phyloP scores from a whole-genome alignment of 768 basidiomycete species.

The Lactarius psammicola region DNA sequence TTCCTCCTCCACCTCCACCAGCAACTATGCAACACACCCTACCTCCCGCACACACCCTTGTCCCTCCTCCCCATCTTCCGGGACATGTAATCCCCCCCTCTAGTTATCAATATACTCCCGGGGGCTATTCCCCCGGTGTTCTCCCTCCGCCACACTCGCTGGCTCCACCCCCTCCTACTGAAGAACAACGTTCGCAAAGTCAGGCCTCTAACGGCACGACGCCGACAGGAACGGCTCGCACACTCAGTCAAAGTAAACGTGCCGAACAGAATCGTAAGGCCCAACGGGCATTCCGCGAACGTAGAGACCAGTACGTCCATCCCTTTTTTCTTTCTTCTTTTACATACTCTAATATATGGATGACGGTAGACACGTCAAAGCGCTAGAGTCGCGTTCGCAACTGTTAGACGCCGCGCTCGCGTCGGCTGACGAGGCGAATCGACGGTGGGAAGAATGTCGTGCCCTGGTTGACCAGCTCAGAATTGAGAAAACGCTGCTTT shows the following conservation, averaged over 20 bases:
- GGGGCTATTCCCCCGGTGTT: slow-evolving; percentile 20
- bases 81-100: slow-evolving; percentile 35
- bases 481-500: slow-evolving; percentile 81
- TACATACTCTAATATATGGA: too few species aligned
- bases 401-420: slow-evolving; percentile 83
- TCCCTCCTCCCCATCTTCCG: slow-evolving; percentile 21
- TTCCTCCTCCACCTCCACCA: slow-evolving; percentile 45
- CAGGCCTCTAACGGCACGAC: slow-evolving; percentile 19
- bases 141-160: slow-evolving; percentile 27
- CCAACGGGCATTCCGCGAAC: slow-evolving; percentile 86
- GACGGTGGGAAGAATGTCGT: slow-evolving; percentile 90
- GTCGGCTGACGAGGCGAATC: slow-evolving; percentile 83
- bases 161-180: slow-evolving; percentile 15
- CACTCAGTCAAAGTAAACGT: slow-evolving; percentile 77
- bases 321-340: background rate
- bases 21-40: slow-evolving; percentile 34
- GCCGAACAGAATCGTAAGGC: slow-evolving; percentile 96
- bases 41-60: slow-evolving; percentile 33
- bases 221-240: slow-evolving; percentile 41
- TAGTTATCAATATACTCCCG: slow-evolving; percentile 37
- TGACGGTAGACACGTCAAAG: slow-evolving; percentile 90
- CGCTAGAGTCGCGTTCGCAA: slow-evolving; percentile 81
- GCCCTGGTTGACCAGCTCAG: slow-evolving; percentile 84
- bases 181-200: slow-evolving; percentile 26
- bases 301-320: slow-evolving; percentile 87